Conservation (phyloP, 1,139 yeast species). For the Meyerozyma smithsonii region DNA sequence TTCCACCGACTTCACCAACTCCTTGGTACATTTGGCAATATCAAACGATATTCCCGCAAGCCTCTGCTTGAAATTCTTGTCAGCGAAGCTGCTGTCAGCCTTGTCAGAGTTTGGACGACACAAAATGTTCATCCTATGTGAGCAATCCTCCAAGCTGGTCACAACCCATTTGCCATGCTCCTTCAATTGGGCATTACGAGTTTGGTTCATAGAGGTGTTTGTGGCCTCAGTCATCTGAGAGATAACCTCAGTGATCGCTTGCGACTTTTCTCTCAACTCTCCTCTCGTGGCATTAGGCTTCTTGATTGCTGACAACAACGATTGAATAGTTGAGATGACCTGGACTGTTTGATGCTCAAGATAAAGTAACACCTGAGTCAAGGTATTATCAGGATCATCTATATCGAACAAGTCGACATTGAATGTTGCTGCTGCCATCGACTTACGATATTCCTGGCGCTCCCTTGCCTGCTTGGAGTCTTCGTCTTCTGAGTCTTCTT, state of each 20-base stretch:
- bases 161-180: slow-evolving; percentile 93
- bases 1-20: slow-evolving; percentile 90
- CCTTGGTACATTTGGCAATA: slow-evolving; percentile 93
- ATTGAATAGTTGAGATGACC: slow-evolving; percentile 86
- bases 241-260: slow-evolving; percentile 71
- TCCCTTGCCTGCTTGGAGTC: slow-evolving; percentile 35
- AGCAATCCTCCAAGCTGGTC: slow-evolving; percentile 78
- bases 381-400: slow-evolving; percentile 82
- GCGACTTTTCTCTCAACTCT: slow-evolving; percentile 65
- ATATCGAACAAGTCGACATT: slow-evolving; percentile 74
- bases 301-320: slow-evolving; percentile 69
- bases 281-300: slow-evolving; percentile 75
- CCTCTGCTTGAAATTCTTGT: slow-evolving; percentile 85
- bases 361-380: slow-evolving; percentile 77
- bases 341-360: slow-evolving; percentile 92
- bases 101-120: slow-evolving; percentile 47
- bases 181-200: slow-evolving; percentile 74
- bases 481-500: slow-evolving; percentile 18
- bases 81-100: slow-evolving; percentile 67
- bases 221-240: slow-evolving; percentile 90
- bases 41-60: slow-evolving; percentile 95
- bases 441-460: slow-evolving; percentile 45
- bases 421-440: slow-evolving; percentile 54
- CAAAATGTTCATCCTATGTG: slow-evolving; percentile 67
- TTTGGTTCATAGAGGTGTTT: slow-evolving; percentile 81